Percentiles rank a stretch among this genome's conserved stretches.
Evolutionary conservation across 768 basidiomycete genomes (phyloP).

Genomic region (Leccinum incarnatum): DNA sequence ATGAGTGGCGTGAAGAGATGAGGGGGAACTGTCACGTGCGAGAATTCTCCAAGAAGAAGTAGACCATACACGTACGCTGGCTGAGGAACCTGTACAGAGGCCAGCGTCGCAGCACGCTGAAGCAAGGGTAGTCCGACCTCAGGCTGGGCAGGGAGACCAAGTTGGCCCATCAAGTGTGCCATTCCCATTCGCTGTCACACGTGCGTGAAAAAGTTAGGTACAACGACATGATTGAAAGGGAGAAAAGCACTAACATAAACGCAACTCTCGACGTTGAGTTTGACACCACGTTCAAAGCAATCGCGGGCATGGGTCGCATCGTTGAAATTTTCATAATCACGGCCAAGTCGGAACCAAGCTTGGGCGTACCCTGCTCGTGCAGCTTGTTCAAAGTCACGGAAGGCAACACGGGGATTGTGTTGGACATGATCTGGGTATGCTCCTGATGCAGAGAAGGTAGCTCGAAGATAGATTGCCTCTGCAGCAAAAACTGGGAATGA

Average conservation of each 20-base stretch:
- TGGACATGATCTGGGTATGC: constrained; percentile 61
- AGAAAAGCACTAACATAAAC: constrained; percentile 58
- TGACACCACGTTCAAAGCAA: constrained; percentile 83
- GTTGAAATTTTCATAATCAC: constrained; percentile 88
- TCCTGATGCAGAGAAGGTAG: constrained; percentile 70
- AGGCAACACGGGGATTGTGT: constrained; percentile 74
- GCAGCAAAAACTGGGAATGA: constrained; percentile 47
- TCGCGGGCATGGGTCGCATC: constrained; percentile 73
- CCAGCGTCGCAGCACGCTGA: constrained; percentile 70
- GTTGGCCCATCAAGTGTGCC: constrained; percentile 88
- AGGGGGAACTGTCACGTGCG: constrained; percentile 53
- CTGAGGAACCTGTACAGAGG: constrained; percentile 76
- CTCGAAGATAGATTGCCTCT: constrained; percentile 76
- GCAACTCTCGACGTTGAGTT: constrained; percentile 72
- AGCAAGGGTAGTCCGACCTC: constrained; percentile 67
- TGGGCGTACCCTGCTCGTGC: constrained; percentile 71
- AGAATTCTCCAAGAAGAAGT: constrained; percentile 80
- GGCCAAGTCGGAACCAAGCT: constrained; percentile 91
- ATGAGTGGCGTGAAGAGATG: constrained; percentile 54
- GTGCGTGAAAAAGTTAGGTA: constrained; percentile 6
- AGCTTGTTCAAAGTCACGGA: constrained; percentile 84
- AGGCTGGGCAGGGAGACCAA: constrained; percentile 55
- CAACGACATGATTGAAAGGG: not conserved
- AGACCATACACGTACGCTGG: constrained; percentile 90
- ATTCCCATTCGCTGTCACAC: constrained; percentile 78